Conservation (phyloP, 2,329 filamentous ascomycete genomes). For the Penicillium glabrum region DNA sequence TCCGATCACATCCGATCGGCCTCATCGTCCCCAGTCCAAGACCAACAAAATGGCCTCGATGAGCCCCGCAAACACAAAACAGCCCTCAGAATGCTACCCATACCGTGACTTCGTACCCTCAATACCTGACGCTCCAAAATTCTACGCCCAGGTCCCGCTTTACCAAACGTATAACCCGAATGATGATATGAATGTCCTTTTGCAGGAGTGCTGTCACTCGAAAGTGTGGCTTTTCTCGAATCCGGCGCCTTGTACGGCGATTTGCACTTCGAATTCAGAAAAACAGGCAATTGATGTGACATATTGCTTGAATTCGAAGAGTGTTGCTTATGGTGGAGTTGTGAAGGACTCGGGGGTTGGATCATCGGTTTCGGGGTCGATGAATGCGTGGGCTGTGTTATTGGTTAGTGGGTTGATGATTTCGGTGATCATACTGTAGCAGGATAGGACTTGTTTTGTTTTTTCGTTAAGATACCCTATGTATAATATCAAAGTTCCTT, state of each 20-base stretch:
- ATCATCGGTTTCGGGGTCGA: neutral
- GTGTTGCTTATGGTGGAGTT: conserved; percentile 10
- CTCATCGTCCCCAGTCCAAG: neutral
- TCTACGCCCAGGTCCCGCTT: conserved; percentile 16
- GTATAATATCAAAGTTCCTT: neutral
- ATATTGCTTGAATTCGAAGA: conserved; percentile 18
- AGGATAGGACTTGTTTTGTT: neutral
- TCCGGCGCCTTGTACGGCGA: conserved; percentile 15
- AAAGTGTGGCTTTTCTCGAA: conserved; percentile 12
- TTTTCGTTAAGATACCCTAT: neutral
- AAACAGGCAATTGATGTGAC: conserved; percentile 8
- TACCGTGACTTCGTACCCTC: conserved; percentile 9
- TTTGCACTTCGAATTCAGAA: conserved; percentile 10
- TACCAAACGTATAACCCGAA: conserved; percentile 8
- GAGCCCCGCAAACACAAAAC: conserved; percentile 1
- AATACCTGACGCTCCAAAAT: conserved; percentile 1
- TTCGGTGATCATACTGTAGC: conserved; percentile 2
- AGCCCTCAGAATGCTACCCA: conserved; percentile 10
- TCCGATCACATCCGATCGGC: neutral
- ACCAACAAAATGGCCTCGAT: neutral
- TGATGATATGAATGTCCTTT: conserved; percentile 5
- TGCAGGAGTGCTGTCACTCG: conserved; percentile 12
- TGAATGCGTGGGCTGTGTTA: neutral
- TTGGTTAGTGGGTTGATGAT: neutral
- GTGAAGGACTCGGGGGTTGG: neutral